Evolutionary conservation across 805 yeast species (phyloP).

Genomic region (Yarrowia phangngaensis): DNA sequence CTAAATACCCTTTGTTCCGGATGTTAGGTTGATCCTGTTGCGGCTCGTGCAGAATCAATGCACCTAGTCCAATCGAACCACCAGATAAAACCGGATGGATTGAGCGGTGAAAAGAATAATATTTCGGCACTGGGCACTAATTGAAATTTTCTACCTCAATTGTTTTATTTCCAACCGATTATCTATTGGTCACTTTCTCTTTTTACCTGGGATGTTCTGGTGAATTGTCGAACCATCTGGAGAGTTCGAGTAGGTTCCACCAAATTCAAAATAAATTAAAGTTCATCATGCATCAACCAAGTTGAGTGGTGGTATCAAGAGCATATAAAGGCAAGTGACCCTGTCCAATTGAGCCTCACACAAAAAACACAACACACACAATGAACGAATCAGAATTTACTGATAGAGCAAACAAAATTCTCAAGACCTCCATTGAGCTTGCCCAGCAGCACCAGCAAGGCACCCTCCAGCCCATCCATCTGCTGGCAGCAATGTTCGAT

Average conservation of each 20-base stretch:
- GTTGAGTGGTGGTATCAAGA: too few relatives aligned
- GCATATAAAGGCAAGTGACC: constrained; percentile 3
- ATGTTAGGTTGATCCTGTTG: too few relatives aligned
- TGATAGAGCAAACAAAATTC: constrained; percentile 81
- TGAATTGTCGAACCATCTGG: background rate
- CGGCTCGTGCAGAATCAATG: constrained; percentile 15
- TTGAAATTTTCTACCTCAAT: too few relatives aligned
- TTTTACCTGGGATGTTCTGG: background rate
- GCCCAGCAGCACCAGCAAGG: constrained; percentile 83
- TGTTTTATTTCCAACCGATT: too few relatives aligned
- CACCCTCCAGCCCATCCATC: constrained; percentile 80
- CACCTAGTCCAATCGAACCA: constrained; percentile 16
- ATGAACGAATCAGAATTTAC: constrained; percentile 58
- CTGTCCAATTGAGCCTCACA: background rate
- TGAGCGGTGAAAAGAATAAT: too few relatives aligned
- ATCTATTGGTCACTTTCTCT: too few relatives aligned
- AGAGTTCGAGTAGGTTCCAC: constrained; percentile 13
- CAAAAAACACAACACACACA: constrained; percentile 3
- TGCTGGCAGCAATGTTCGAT: constrained; percentile 83
- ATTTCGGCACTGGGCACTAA: too few relatives aligned
- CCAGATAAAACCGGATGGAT: background rate
- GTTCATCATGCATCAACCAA: constrained; percentile 9
- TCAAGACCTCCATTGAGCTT: constrained; percentile 72
- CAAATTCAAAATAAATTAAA: background rate
- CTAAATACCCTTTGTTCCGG: too few relatives aligned